These are phyloP conservation scores for Euphorbia lathyris DNA, from an alignment of 345 rosid genomes.

Conservation along the genomic window DNA sequence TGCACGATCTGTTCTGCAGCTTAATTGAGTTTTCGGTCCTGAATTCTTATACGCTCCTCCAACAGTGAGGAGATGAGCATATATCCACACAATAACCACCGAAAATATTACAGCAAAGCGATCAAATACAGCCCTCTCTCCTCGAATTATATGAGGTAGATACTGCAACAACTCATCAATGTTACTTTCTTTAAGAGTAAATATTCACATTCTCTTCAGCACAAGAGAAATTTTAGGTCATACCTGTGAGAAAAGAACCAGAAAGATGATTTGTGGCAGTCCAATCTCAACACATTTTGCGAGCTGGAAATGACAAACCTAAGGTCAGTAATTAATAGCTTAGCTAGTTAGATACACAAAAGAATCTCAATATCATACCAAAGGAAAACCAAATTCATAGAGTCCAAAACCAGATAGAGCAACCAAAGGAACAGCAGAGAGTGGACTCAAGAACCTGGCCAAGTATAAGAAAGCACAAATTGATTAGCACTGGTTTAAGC, in stretches of 20 bases:
- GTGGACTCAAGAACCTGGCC: slow-evolving; percentile 78
- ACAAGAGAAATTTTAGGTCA: background rate
- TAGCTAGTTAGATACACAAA: background rate
- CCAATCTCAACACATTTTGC: slow-evolving; percentile 96
- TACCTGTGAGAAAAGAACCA: slow-evolving; percentile 87
- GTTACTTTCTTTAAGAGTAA: slow-evolving; percentile 1
- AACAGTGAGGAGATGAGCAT: slow-evolving; percentile 87
- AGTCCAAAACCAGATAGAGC: slow-evolving; percentile 95
- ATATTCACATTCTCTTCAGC: background rate
- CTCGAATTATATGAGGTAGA: slow-evolving; percentile 60
- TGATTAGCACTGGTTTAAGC: background rate
- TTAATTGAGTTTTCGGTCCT: slow-evolving; percentile 57
- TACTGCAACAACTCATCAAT: slow-evolving; percentile 47
- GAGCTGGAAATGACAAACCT: slow-evolving; percentile 43
- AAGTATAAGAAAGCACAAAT: slow-evolving; percentile 1
- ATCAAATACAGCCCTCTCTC: slow-evolving; percentile 63
- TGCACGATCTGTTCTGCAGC: slow-evolving; percentile 87
- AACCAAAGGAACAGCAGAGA: slow-evolving; percentile 84
- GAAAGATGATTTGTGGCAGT: slow-evolving; percentile 72
- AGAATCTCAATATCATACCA: slow-evolving; percentile 35
- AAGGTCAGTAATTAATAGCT: slow-evolving; percentile 9
- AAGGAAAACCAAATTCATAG: slow-evolving; percentile 86
- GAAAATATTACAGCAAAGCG: slow-evolving; percentile 90
- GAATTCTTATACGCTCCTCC: slow-evolving; percentile 88
- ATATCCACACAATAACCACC: slow-evolving; percentile 81